Conservation (phyloP, 768 basidiomycete species). For the Pseudohyphozyma bogoriensis region DNA sequence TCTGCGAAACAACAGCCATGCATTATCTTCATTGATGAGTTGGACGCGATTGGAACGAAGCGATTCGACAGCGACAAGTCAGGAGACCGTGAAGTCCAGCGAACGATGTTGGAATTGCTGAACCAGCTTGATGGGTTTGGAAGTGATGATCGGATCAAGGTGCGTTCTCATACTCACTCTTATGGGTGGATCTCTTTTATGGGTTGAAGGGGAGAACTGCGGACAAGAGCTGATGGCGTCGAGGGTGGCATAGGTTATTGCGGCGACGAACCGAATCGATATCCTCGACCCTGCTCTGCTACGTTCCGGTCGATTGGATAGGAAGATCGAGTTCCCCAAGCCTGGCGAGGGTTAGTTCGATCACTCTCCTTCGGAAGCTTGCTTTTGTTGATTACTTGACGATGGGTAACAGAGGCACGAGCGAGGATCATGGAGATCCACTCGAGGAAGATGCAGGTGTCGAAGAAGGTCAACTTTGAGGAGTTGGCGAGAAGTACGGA, state of each 20-base stretch:
- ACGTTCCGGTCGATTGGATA: constrained; percentile 90
- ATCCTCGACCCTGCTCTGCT: constrained; percentile 97
- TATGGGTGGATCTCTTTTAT: too few species aligned
- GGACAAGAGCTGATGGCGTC: not conserved
- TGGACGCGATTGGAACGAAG: constrained; percentile 98
- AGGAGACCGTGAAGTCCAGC: constrained; percentile 97
- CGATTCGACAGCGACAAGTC: constrained; percentile 98
- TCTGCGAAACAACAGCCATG: constrained; percentile 47
- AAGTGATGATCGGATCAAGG: constrained; percentile 95
- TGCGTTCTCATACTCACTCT: constrained; percentile 40
- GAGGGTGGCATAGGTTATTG: constrained; percentile 72
- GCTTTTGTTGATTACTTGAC: too few species aligned
- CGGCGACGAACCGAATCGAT: constrained; percentile 96
- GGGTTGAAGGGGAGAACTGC: constrained; percentile 7
- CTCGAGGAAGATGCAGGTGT: constrained; percentile 86
- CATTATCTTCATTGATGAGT: constrained; percentile 98
- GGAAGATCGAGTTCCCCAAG: constrained; percentile 97
- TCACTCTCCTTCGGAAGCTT: too few species aligned
- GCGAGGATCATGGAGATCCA: constrained; percentile 94
- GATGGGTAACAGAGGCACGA: too few species aligned
- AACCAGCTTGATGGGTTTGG: constrained; percentile 98
- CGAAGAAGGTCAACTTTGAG: constrained; percentile 84
- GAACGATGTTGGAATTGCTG: constrained; percentile 97
- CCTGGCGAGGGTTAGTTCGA: too few species aligned
- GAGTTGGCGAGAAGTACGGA: constrained; percentile 94